Base-by-base conservation (phyloP, 2,329 filamentous ascomycete genomes). In the Sclerotinia nivalis region DNA sequence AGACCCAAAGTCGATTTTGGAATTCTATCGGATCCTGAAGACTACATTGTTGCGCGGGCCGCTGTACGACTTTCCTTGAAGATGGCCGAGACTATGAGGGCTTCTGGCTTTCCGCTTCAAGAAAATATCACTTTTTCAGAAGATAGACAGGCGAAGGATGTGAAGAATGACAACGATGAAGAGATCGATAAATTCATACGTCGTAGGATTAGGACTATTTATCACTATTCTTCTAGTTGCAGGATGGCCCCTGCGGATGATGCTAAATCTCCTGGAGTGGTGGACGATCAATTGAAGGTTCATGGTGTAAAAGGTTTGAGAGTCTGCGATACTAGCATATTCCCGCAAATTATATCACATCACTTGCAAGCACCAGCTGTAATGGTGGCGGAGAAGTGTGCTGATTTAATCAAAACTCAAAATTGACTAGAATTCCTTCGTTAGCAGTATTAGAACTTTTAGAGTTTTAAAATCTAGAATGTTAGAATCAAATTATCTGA, bases 331-430 rank as follows among this genome's bases (percentile, higher is more conserved):
- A 73, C 72, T 12, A 69, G 74, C 1, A 73, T 76, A 45, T 71
- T 76, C 5, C 75, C 75, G 22, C 67, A 75, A 1, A 66, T 76
- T 4, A 72, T 73, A 9, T 72, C 72, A 3, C 66, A 72, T 22
- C 73, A 77, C 67, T 37, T 75, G 4, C 72, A 74, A 37, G 71
- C 75, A 22, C 62, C 71, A 34, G 71, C 74, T 2, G 75, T 74
- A 69, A 74, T 74, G 31, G 69, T 77, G 31, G 75, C 74, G 45
- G 75, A 77, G 56, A 76, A 76, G 73, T 64, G 61, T 40, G 60
- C 61, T 5, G 61, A 64, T 37, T 10, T 64, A 6, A 64, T 64
- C 18, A 64, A 78, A 40, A 45, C 0, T 28, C 7, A 54, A 13
- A 3, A 8, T 31, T 54, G 25, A 54, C 6, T 28, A 7, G 8